A percentile compares a stretch with the other conserved stretches of the same genome.
Evolutionary conservation across 1,139 yeast genomes (phyloP).

Genomic region (Schwanniomyces etchellsii): DNA sequence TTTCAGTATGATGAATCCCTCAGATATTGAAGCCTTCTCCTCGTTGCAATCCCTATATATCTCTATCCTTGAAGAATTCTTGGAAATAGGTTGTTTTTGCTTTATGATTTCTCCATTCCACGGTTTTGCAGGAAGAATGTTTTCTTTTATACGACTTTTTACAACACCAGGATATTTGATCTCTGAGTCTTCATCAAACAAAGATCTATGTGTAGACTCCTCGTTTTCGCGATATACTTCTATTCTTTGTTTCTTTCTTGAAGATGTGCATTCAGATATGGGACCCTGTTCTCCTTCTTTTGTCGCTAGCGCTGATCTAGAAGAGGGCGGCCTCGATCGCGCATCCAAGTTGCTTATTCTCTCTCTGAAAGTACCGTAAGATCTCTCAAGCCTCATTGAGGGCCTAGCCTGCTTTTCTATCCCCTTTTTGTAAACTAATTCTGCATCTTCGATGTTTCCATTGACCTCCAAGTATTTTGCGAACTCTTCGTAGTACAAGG

Average conservation of each 20-base stretch:
- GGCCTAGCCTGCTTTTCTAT: conserved; percentile 63
- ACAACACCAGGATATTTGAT: conserved; percentile 41
- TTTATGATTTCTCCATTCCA: conserved; percentile 62
- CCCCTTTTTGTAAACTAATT: conserved; percentile 59
- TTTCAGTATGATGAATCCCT: conserved; percentile 1
- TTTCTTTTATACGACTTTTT: conserved; percentile 58
- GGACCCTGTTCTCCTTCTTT: conserved; percentile 19
- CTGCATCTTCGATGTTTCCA: conserved; percentile 54
- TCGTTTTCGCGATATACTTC: conserved; percentile 24
- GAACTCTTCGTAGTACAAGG: conserved; percentile 77
- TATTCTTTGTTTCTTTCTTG: conserved; percentile 21
- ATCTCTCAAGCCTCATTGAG: conserved; percentile 41
- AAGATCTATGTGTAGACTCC: conserved; percentile 25
- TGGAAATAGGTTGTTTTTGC: conserved; percentile 21
- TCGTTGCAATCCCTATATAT: conserved; percentile 25
- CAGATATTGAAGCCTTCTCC: conserved; percentile 1
- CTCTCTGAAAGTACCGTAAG: conserved; percentile 39
- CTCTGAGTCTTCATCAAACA: conserved; percentile 18
- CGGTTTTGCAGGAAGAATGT: conserved; percentile 48
- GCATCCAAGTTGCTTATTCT: conserved; percentile 4
- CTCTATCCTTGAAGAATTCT: conserved; percentile 19
- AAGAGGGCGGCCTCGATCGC: conserved; percentile 1
- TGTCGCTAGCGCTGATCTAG: conserved; percentile 17
- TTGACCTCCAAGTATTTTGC: conserved; percentile 58
- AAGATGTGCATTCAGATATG: conserved; percentile 1